Base-by-base conservation (phyloP, 768 basidiomycete genomes). In the Podaxis rugospora region DNA sequence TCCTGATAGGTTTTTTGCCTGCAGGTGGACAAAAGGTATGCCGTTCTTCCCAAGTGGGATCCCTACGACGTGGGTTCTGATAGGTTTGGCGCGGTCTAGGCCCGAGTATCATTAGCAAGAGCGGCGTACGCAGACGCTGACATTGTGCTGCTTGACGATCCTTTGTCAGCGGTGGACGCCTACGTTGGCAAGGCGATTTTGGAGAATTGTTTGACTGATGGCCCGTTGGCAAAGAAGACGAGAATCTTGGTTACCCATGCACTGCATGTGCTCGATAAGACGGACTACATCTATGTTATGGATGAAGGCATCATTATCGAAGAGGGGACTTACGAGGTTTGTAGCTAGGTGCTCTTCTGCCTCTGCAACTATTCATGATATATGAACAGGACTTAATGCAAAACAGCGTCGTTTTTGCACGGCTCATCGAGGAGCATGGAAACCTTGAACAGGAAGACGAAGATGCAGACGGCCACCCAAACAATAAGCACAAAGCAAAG, bases 101-200 rank as follows among this genome's bases (percentile, higher is more conserved):
- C 88, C 40, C 85, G 89, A n/a, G 81, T 91, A 3, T 87, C 86
- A 1, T 74, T 92, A 23, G 92, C 92, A 0, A 77, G 92, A 27
- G 90, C 90, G 0, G 87, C 87, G 1, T 95, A 93, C 67, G 86
- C 89, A 2, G 74, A 80, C 0, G 79, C 88, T 1, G 88, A 92
- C 60, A 80, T 93, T 56, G 84, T 91, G 44, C 80, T 93, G 13
- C 78, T 93, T 28, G 92, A 95, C 67, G 92, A 95, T 68, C 88
- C 92, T 14, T 80, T 93, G 36, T 85, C 86, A 37, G 90, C 91
- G 0, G 86, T 93, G 6, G 91, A 93, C 64, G 83, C 89, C 0
- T 85, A 89, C 64, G 90, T 92, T 4, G 87, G 88, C 9, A 85
- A 85, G 64, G 77, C 78, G 28, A 82, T 90, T 53, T 65, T 90